Conservation (phyloP, 108 stramenopile species). For the Cyclotella choctawhatcheeana region DNA sequence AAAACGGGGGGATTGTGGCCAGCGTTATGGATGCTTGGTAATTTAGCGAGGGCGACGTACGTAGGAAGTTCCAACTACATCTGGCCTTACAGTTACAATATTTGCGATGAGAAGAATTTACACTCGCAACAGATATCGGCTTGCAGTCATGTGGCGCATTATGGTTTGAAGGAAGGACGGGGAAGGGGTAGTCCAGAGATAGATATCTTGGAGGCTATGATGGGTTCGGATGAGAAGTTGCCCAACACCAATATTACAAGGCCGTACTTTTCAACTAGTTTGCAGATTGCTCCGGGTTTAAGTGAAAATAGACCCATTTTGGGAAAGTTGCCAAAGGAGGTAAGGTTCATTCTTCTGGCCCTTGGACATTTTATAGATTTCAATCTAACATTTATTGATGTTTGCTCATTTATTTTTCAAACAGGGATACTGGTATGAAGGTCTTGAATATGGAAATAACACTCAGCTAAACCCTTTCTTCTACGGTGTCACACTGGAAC, state of each 20-base stretch:
- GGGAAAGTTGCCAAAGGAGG: constrained; percentile 47
- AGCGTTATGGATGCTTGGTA: constrained; percentile 91
- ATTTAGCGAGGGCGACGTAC: constrained; percentile 89
- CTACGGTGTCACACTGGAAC: constrained; percentile 82
- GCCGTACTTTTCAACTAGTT: constrained; percentile 87
- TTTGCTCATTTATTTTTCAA: no score
- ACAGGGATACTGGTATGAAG: constrained; percentile 87
- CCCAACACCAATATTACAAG: constrained; percentile 75
- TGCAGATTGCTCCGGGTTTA: constrained; percentile 72
- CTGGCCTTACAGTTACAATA: constrained; percentile 92
- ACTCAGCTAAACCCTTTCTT: constrained; percentile 90
- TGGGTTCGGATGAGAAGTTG: constrained; percentile 64
- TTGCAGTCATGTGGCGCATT: constrained; percentile 82
- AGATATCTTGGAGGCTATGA: constrained; percentile 93
- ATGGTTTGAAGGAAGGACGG: constrained; percentile 65
- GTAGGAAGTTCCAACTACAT: constrained; percentile 89
- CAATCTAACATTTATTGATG: constrained; percentile 10
- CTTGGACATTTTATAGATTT: no score
- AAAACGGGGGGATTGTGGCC: constrained; percentile 87
- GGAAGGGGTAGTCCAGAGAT: constrained; percentile 93
- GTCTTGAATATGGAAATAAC: constrained; percentile 76
- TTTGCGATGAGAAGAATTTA: constrained; percentile 68
- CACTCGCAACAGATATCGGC: constrained; percentile 82
- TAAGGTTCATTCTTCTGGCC: no score
- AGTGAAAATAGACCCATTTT: constrained; percentile 56